Conservation (phyloP, 2,329 filamentous ascomycete species). For the Aspergillus clavatus region DNA sequence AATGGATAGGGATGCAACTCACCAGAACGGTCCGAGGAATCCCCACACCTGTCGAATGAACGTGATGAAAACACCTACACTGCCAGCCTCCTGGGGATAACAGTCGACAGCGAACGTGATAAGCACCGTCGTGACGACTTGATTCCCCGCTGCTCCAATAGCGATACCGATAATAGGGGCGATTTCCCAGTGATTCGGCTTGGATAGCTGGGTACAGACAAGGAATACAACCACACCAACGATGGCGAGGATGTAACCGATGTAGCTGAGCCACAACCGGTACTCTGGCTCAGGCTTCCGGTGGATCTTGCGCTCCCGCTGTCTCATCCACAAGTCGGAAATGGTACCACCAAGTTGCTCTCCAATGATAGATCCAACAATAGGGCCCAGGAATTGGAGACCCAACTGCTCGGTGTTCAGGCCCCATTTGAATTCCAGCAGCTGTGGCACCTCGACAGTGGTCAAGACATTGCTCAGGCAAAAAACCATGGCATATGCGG, state of each 20-base stretch:
- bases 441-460: constrained; percentile 57
- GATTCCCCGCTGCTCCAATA: constrained; percentile 53
- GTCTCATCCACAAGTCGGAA: constrained; percentile 55
- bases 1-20: constrained; percentile 9
- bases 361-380: constrained; percentile 56
- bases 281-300: constrained; percentile 48
- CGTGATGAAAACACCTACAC: constrained; percentile 58
- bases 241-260: constrained; percentile 50
- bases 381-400: constrained; percentile 55
- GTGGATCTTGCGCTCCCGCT: constrained; percentile 24
- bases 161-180: constrained; percentile 54
- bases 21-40: constrained; percentile 39
- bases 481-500: constrained; percentile 56
- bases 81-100: constrained; percentile 51
- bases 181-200: constrained; percentile 50
- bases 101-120: constrained; percentile 59
- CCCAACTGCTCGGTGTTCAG: constrained; percentile 57
- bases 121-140: constrained; percentile 59
- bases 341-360: constrained; percentile 57
- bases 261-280: constrained; percentile 56
- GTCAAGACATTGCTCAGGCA: constrained; percentile 51
- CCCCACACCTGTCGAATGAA: constrained; percentile 47
- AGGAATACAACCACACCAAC: constrained; percentile 55
- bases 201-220: constrained; percentile 49
- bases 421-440: constrained; percentile 53